phyloP scores from a whole-genome alignment of 2,329 filamentous ascomycete genomes.

The Fusarium longipes region DNA sequence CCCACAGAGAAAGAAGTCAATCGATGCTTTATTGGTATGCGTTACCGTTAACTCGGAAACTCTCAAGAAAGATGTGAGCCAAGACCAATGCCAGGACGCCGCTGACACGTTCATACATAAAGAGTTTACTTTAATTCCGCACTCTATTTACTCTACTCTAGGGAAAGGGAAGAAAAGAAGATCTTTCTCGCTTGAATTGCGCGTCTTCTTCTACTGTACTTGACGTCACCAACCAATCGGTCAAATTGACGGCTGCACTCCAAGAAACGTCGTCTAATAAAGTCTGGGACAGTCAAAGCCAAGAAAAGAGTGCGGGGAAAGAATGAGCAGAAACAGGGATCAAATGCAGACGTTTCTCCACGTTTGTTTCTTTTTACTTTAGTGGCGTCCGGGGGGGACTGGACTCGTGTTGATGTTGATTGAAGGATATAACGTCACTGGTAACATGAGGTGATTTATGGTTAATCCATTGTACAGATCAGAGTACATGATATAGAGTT shows the following conservation, averaged over 20 bases:
- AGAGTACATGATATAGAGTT: not conserved
- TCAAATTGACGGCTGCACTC: conserved; percentile 26
- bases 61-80: conserved; percentile 1
- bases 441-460: not conserved
- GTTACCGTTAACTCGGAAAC: not conserved
- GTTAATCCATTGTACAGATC: not conserved
- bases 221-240: conserved; percentile 44
- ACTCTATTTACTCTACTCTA: too few species aligned
- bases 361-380: conserved; percentile 20
- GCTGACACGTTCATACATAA: conserved; percentile 36
- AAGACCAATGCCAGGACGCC: conserved; percentile 29
- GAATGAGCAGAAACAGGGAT: conserved; percentile 21
- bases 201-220: not conserved
- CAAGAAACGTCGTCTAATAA: conserved; percentile 10
- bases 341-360: conserved; percentile 32
- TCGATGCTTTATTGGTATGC: not conserved
- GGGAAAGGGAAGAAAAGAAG: not conserved
- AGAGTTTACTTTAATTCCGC: conserved; percentile 28
- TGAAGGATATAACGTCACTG: conserved; percentile 31
- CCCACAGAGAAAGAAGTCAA: not conserved
- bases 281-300: not conserved
- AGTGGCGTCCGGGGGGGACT: conserved; percentile 33
- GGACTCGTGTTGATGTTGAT: not conserved
- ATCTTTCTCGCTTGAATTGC: not conserved
- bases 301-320: conserved; percentile 39